phyloP scores from a whole-genome alignment of 2,329 filamentous ascomycete genomes.

The Xylaria polymorpha region DNA sequence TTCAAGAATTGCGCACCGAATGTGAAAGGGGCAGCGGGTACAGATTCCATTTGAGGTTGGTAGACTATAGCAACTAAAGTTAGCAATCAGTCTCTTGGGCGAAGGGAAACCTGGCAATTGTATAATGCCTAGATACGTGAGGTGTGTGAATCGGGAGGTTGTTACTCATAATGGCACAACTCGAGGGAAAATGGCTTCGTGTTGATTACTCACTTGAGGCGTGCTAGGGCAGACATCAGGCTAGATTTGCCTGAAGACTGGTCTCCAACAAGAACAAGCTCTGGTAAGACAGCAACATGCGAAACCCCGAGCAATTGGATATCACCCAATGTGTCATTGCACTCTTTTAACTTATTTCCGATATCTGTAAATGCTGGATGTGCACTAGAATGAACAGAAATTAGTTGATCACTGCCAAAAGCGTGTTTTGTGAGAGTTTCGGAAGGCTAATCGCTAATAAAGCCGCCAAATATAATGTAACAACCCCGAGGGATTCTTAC shows the following conservation, averaged over 20 bases:
- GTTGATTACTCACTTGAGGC: constrained; percentile 41
- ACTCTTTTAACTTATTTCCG: constrained; percentile 68
- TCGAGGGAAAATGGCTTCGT: neutral
- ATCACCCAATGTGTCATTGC: constrained; percentile 71
- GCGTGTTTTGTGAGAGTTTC: neutral
- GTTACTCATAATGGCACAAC: neutral
- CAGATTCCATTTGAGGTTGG: constrained; percentile 63
- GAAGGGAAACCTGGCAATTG: neutral
- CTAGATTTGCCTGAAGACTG: constrained; percentile 84
- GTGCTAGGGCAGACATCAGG: constrained; percentile 39
- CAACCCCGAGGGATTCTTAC: neutral
- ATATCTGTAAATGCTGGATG: constrained; percentile 59
- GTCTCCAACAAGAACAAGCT: constrained; percentile 83
- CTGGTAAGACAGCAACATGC: constrained; percentile 74
- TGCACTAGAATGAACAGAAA: constrained; percentile 12
- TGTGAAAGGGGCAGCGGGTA: constrained; percentile 81
- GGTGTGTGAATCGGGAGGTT: neutral
- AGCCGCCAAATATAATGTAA: neutral
- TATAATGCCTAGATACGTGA: no score
- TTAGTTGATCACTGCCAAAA: neutral
- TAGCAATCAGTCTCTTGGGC: neutral
- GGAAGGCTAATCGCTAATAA: neutral
- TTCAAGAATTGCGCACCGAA: constrained; percentile 50
- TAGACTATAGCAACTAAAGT: constrained; percentile 49
- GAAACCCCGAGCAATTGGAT: constrained; percentile 77